These are phyloP conservation scores for Trypanosoma melophagium DNA, from an alignment of 208 protist species.

Conservation along the genomic window DNA sequence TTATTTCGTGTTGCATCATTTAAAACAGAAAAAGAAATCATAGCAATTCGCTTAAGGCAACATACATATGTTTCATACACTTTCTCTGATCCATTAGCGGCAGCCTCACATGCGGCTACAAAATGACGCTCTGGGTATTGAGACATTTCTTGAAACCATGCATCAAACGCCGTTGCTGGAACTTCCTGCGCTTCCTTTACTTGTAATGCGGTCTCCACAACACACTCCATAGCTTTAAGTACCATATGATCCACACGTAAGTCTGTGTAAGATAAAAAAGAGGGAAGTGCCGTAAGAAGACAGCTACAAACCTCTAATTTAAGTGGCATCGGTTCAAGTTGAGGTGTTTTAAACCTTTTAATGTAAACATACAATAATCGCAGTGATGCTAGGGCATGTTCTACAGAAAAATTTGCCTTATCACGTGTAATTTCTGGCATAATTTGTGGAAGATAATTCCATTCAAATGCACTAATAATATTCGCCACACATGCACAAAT, in stretches of 20 bases:
- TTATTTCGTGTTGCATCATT: constrained; percentile 76
- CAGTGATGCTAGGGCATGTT: constrained; percentile 48
- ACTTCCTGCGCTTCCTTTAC: constrained; percentile 39
- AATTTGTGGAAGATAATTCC: constrained; percentile 78
- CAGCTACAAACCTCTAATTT: constrained; percentile 49
- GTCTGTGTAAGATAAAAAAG: constrained; percentile 69
- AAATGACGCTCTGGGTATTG: constrained; percentile 67
- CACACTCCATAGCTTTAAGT: constrained; percentile 82
- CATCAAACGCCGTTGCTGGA: constrained; percentile 47
- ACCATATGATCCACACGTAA: constrained; percentile 64
- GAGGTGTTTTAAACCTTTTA: constrained; percentile 71
- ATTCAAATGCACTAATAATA: constrained; percentile 71
- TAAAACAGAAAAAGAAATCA: constrained; percentile 70
- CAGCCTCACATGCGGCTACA: constrained; percentile 26
- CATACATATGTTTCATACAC: constrained; percentile 67
- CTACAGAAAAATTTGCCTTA: constrained; percentile 22
- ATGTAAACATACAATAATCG: constrained; percentile 73
- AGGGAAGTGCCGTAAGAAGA: constrained; percentile 49
- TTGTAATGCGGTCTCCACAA: constrained; percentile 66
- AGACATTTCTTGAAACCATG: constrained; percentile 59
- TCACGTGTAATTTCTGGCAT: constrained; percentile 45
- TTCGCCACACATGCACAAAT: constrained; percentile 58
- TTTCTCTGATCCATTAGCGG: constrained; percentile 40
- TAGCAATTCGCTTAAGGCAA: constrained; percentile 82
- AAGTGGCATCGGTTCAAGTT: constrained; percentile 40